These are phyloP conservation scores for Reticulascus tulasneorum DNA, from an alignment of 2,329 filamentous ascomycete species.

Conservation along the genomic window DNA sequence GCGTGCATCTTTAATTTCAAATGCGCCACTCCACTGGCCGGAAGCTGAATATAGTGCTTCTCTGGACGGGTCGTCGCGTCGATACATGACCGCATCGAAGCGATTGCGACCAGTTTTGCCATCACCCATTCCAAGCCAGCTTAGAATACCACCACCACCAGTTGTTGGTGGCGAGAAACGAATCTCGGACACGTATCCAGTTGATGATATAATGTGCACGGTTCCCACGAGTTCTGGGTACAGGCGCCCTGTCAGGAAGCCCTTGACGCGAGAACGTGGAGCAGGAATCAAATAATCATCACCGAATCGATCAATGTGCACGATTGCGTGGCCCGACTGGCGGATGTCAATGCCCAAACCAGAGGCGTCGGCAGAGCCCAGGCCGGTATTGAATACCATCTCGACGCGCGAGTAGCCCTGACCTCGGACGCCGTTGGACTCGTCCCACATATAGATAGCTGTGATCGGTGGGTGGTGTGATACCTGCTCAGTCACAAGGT, in stretches of 20 bases:
- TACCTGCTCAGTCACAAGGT: conserved; percentile 42
- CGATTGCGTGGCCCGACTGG: conserved; percentile 44
- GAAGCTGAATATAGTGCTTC: conserved; percentile 12
- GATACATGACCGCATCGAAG: conserved; percentile 38
- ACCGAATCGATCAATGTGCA: conserved; percentile 40
- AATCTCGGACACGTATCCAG: conserved; percentile 41
- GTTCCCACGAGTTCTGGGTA: conserved; percentile 44
- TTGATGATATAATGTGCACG: conserved; percentile 39
- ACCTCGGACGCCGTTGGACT: conserved; percentile 37
- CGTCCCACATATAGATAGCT: conserved; percentile 42
- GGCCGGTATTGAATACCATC: conserved; percentile 43
- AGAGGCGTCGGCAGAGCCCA: too few relatives aligned
- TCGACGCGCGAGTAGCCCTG: conserved; percentile 48
- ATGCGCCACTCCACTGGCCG: conserved; percentile 5
- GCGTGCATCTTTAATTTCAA: conserved; percentile 22
- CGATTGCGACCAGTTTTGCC: conserved; percentile 42
- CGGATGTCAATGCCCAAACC: conserved; percentile 46
- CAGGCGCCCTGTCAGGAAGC: conserved; percentile 40
- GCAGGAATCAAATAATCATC: conserved; percentile 47
- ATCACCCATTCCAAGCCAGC: conserved; percentile 35
- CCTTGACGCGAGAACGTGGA: conserved; percentile 43
- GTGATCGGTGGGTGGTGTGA: conserved; percentile 50
- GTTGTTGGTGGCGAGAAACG: too few relatives aligned
- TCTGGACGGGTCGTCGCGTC: conserved; percentile 27
- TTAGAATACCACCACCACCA: too few relatives aligned